phyloP scores from a whole-genome alignment of 1,284 basidiomycete species.

The Sporisorium sorghi region DNA sequence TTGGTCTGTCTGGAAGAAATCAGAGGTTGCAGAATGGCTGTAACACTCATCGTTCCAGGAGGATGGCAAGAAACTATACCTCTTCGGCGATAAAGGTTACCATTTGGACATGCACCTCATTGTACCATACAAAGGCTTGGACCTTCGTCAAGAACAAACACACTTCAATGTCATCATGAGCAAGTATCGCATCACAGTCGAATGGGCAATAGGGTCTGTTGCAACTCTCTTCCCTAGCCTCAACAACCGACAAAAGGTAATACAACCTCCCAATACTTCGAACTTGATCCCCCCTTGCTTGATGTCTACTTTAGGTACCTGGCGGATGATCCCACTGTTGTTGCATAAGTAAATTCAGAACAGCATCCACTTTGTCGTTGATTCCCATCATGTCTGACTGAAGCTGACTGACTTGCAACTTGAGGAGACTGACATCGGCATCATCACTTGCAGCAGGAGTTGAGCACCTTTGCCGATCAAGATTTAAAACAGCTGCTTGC shows the following conservation, averaged over 20 bases:
- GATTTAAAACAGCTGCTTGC: neutral
- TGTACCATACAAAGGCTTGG: neutral
- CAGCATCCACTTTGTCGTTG: neutral
- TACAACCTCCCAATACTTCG: slow-evolving; percentile 7
- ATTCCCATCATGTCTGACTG: neutral
- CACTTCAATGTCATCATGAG: slow-evolving; percentile 9
- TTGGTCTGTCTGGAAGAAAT: slow-evolving; percentile 4
- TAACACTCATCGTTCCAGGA: neutral
- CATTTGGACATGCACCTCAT: slow-evolving; percentile 3
- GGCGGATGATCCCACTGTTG: neutral
- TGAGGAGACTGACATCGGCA: neutral
- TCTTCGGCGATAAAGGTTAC: slow-evolving; percentile 3
- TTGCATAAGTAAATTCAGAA: slow-evolving; percentile 7
- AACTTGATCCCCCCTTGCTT: slow-evolving; percentile 2
- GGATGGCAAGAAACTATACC: neutral
- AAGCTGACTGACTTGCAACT: slow-evolving; percentile 6
- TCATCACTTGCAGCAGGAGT: neutral
- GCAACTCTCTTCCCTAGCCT: neutral
- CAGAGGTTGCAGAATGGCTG: neutral
- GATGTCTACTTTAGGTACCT: neutral
- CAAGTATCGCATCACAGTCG: slow-evolving; percentile 7
- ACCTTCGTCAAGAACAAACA: neutral
- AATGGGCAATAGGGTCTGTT: slow-evolving; percentile 8
- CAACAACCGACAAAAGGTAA: slow-evolving; percentile 9
- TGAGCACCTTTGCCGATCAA: neutral